Conservation (phyloP, 2,329 filamentous ascomycete genomes). For the Fusarium tjaetaba region DNA sequence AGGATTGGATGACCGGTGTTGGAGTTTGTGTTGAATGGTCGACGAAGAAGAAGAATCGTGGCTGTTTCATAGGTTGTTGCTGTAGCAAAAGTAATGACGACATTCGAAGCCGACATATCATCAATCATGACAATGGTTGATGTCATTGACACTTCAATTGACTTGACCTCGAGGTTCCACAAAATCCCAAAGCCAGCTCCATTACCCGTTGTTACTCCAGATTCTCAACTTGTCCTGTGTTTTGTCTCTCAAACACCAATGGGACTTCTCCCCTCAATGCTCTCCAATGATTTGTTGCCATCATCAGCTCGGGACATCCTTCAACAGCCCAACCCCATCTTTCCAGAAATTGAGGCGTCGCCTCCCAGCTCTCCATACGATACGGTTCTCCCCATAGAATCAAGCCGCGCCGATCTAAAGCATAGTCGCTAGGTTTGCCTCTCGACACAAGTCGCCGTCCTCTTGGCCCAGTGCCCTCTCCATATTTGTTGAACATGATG, state of each 20-base stretch:
- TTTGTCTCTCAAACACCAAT: not conserved
- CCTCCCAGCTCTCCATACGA: constrained; percentile 1
- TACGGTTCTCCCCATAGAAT: constrained; percentile 5
- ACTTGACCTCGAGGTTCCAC: not conserved
- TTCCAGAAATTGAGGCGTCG: constrained; percentile 1
- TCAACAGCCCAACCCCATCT: constrained; percentile 10
- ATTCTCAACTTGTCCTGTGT: too few species aligned
- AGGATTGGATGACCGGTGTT: not conserved
- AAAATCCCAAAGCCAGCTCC: not conserved
- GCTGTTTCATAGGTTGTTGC: not conserved
- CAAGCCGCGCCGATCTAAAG: not conserved
- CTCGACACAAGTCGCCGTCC: not conserved
- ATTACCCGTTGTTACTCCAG: accelerated
- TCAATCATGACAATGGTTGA: constrained; percentile 21
- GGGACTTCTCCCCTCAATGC: not conserved
- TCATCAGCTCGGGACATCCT: constrained; percentile 5
- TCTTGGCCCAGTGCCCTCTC: not conserved
- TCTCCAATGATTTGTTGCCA: constrained; percentile 9
- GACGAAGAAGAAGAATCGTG: not conserved
- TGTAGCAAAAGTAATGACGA: constrained; percentile 18
- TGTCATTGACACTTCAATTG: constrained; percentile 21
- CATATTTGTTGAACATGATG: constrained; percentile 13
- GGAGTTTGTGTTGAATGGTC: not conserved
- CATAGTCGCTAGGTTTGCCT: not conserved
- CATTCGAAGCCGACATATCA: not conserved